Evolutionary conservation across 2,329 filamentous ascomycete species (phyloP).

Genomic region (Phaeosphaeriaceae sp.): DNA sequence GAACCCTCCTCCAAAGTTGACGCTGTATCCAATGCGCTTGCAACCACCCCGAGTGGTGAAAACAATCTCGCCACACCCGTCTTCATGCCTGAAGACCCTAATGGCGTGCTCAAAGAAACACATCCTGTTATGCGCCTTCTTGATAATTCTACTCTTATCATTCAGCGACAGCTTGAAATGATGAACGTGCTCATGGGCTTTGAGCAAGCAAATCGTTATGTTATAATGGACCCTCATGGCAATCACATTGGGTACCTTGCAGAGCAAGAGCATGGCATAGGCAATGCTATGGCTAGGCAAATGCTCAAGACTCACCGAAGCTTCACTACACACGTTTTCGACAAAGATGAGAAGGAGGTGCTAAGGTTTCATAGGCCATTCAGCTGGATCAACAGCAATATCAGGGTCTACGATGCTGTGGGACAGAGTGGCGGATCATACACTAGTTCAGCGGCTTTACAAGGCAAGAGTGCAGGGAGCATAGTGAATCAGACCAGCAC

Average conservation of each 20-base stretch:
- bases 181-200: slow-evolving; percentile 71
- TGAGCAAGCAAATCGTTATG: slow-evolving; percentile 70
- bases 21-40: slow-evolving; percentile 54
- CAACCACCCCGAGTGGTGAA: slow-evolving; percentile 49
- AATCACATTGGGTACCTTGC: slow-evolving; percentile 70
- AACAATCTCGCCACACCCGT: slow-evolving; percentile 65
- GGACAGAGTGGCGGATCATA: slow-evolving; percentile 30
- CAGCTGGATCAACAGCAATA: slow-evolving; percentile 67
- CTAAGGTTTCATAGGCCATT: slow-evolving; percentile 68
- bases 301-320: slow-evolving; percentile 67
- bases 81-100: slow-evolving; percentile 65
- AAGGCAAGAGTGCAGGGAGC: slow-evolving; percentile 53
- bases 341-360: slow-evolving; percentile 65
- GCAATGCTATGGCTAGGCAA: slow-evolving; percentile 62
- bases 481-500: slow-evolving; percentile 54
- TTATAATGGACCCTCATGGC: slow-evolving; percentile 68
- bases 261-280: slow-evolving; percentile 67
- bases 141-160: slow-evolving; percentile 66
- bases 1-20: slow-evolving; percentile 46
- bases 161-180: slow-evolving; percentile 69
- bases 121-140: slow-evolving; percentile 66
- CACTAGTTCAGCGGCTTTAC: slow-evolving; percentile 52
- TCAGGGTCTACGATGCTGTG: slow-evolving; percentile 47
- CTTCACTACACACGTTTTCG: slow-evolving; percentile 71
- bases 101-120: slow-evolving; percentile 62